Conservation (phyloP, 2,329 filamentous ascomycete species). For the Colletotrichum tropicicola region DNA sequence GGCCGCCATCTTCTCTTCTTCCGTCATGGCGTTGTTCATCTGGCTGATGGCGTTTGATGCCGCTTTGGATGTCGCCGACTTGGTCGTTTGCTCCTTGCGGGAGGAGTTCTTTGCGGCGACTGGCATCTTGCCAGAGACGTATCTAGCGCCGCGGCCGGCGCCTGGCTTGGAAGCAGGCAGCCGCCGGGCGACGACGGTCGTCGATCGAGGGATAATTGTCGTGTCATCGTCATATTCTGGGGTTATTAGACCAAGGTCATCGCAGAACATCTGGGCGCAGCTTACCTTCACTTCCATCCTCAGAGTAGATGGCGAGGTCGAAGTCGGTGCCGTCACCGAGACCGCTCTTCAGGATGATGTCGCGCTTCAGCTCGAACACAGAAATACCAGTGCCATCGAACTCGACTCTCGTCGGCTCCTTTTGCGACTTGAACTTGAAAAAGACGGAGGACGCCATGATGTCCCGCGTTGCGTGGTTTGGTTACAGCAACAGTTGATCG, state of each 20-base stretch:
- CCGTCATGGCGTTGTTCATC: conserved; percentile 83
- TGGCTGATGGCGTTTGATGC: conserved; percentile 67
- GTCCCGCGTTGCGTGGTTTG: conserved; percentile 30
- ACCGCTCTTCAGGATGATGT: conserved; percentile 94
- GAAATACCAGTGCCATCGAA: conserved; percentile 98
- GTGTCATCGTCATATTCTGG: conserved; percentile 97
- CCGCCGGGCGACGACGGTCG: conserved; percentile 88
- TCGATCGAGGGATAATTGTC: conserved; percentile 94
- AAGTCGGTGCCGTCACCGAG: conserved; percentile 97
- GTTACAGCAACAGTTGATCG: conserved; percentile 15
- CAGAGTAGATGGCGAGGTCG: conserved; percentile 92
- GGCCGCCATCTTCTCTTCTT: conserved; percentile 92
- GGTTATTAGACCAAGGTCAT: conserved; percentile 34
- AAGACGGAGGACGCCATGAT: conserved; percentile 96
- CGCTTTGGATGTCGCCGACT: conserved; percentile 64
- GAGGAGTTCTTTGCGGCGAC: conserved; percentile 84
- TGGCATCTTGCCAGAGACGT: conserved; percentile 96
- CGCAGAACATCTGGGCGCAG: not conserved
- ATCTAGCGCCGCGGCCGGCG: conserved; percentile 89
- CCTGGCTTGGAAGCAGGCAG: conserved; percentile 86
- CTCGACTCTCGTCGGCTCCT: conserved; percentile 91
- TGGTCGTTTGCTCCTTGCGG: conserved; percentile 69
- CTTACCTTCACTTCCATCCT: conserved; percentile 90
- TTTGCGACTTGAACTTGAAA: conserved; percentile 99
- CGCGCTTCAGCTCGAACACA: conserved; percentile 97